phyloP scores from a whole-genome alignment of 768 basidiomycete genomes.

The Collybia mongolica region DNA sequence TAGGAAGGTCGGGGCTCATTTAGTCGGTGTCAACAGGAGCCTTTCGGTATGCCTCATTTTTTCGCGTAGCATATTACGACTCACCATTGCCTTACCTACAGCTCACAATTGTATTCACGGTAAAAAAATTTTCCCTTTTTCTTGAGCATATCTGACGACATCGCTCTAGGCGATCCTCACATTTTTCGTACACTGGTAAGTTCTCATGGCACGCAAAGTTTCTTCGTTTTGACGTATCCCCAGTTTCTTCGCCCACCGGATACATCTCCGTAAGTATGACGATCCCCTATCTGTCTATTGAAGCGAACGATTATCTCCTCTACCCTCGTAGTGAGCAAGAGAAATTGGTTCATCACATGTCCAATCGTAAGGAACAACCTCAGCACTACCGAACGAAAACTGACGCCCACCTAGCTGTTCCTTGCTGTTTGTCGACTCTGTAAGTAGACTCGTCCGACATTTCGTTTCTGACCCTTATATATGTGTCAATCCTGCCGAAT shows the following conservation, averaged over 20 bases:
- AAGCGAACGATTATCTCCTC: not conserved
- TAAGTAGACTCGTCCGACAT: slow-evolving; percentile 4
- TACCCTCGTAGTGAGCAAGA: slow-evolving; percentile 19
- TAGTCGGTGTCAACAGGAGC: not conserved
- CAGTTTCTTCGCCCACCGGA: slow-evolving; percentile 26
- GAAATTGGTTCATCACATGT: slow-evolving; percentile 18
- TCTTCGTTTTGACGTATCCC: not conserved
- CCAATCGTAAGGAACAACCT: slow-evolving; percentile 20
- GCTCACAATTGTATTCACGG: slow-evolving; percentile 19
- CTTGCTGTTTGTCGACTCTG: slow-evolving; percentile 23
- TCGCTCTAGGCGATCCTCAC: slow-evolving; percentile 23
- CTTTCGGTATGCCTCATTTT: slow-evolving; percentile 5
- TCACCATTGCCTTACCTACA: not conserved
- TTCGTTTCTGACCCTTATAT: not conserved
- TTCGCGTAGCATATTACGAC: not conserved
- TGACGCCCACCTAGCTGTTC: slow-evolving; percentile 12
- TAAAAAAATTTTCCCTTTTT: not conserved
- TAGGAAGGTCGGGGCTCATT: not conserved
- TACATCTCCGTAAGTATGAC: slow-evolving; percentile 18
- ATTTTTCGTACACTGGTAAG: slow-evolving; percentile 25
- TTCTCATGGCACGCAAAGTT: not conserved
- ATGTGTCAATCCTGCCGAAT: not conserved
- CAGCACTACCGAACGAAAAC: no score
- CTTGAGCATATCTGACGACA: not conserved
- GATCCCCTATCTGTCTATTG: not conserved